These are phyloP conservation scores for Astrephomene gubernaculifera DNA, from an alignment of 139 green algal genomes.

Conservation along the genomic window DNA sequence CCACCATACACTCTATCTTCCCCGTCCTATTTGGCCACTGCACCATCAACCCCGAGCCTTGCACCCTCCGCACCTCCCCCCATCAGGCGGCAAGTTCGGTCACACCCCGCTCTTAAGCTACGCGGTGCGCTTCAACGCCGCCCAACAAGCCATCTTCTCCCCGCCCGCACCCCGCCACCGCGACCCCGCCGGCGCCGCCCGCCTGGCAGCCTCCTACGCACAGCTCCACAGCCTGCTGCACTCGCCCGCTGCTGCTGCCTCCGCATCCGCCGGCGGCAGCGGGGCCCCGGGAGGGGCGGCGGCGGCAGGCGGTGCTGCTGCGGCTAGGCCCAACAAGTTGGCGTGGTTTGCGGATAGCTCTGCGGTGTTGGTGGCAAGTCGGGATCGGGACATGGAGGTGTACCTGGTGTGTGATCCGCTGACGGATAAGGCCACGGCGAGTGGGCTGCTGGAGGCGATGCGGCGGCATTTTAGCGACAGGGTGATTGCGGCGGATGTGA, in stretches of 20 bases:
- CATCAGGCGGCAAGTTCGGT: conserved; percentile 57
- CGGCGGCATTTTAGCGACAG: conserved; percentile 31
- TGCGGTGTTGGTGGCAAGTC: conserved; percentile 28
- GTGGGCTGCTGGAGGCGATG: conserved; percentile 22
- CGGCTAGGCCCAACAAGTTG: conserved; percentile 51
- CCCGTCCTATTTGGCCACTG: neutral
- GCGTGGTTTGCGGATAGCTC: conserved; percentile 39
- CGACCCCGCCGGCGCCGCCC: neutral
- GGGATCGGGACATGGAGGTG: conserved; percentile 49
- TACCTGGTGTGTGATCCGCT: conserved; percentile 56
- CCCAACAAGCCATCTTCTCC: conserved; percentile 39
- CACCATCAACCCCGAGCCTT: neutral
- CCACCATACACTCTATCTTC: no score
- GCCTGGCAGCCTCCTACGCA: conserved; percentile 29
- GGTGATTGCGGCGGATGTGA: conserved; percentile 12
- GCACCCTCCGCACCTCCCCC: neutral
- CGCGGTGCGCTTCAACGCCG: conserved; percentile 31
- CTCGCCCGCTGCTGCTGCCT: conserved; percentile 25
- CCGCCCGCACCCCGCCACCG: conserved; percentile 24
- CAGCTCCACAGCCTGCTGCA: conserved; percentile 48
- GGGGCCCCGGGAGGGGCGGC: no score
- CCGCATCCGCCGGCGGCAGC: no score
- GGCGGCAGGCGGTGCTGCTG: no score
- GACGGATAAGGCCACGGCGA: conserved; percentile 40
- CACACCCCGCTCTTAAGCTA: conserved; percentile 71